Base-by-base conservation (phyloP, 257 asterid genomes). In the Haberlea rhodopensis region DNA sequence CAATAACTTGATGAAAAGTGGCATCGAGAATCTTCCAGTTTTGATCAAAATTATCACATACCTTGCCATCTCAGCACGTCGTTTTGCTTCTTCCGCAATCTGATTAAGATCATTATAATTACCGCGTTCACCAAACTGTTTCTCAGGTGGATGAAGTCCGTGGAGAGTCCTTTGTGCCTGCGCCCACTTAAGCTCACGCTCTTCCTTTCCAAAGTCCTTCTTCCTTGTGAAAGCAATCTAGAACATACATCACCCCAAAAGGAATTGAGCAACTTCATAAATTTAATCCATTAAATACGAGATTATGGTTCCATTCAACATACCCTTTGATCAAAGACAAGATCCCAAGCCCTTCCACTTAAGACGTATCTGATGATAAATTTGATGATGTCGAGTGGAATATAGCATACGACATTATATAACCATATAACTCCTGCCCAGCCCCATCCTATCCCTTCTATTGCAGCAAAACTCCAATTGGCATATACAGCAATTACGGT, bases 371-470 rank as follows among this genome's bases (percentile, higher is more conserved):
- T 57, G 71, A 51, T 65, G 63, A 52, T 34, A 46, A 72, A 65
- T 57, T 72, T 72, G 26, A 72, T 28, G 7, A 56, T 5, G 60
- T 72, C 72, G 1, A 72, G 72, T 11, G 72, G 76, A 4, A 72
- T 29, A 54, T 72, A 72, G 54, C 51, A 29, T 6, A 72, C 13
- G 24, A 65, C 15, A 25, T 60, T 72, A 43, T 72, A 72, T 9
- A 71, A 52, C 71, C 76, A 71, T 46, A 71, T 71, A 22, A 71
- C 76, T 37, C 76, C 71, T 6, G 76, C 76, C 76, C 76, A 71
- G 11, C 76, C 71, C 72, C 71, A 72, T 19, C 76, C 76, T 23
- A 65, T 65, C 27, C 76, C 76, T 57, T 57, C 67, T n/a, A 72
- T 72, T 18, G 49, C 60, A 26, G 68, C 25, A 29, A 71, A 71